Evolutionary conservation across 1,284 basidiomycete species (phyloP).

Genomic region (Mycosarcoma mackinlayi): DNA sequence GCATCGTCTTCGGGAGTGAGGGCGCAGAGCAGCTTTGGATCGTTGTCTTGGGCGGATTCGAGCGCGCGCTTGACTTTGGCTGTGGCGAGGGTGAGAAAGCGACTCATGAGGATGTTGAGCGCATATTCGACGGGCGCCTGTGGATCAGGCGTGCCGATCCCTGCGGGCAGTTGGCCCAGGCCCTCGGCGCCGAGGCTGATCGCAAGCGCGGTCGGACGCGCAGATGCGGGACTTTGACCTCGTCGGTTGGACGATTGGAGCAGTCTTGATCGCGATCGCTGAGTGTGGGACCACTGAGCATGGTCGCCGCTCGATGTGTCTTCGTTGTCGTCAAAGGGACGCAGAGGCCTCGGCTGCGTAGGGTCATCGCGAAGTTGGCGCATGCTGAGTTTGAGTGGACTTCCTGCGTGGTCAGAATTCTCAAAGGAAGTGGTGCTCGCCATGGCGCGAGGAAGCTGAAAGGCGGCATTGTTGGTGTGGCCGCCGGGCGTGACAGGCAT

Average conservation of each 20-base stretch:
- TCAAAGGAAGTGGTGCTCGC: slow-evolving; percentile 45
- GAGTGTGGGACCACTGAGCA: slow-evolving; percentile 22
- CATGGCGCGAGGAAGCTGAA: slow-evolving; percentile 39
- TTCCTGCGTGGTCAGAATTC: slow-evolving; percentile 25
- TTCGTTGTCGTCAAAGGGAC: slow-evolving; percentile 24
- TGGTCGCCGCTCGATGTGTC: slow-evolving; percentile 45
- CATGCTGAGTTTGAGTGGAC: slow-evolving; percentile 22
- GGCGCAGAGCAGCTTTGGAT: slow-evolving; percentile 37
- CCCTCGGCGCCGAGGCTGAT: slow-evolving; percentile 36
- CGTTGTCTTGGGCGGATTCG: slow-evolving; percentile 37
- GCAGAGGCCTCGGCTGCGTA: slow-evolving; percentile 7
- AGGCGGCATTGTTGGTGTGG: slow-evolving; percentile 38
- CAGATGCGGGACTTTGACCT: slow-evolving; percentile 12
- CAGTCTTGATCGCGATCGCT: slow-evolving; percentile 15
- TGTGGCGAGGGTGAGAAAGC: slow-evolving; percentile 53
- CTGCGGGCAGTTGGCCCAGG: slow-evolving; percentile 47
- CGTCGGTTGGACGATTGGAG: slow-evolving; percentile 4
- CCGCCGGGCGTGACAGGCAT: slow-evolving; percentile 45
- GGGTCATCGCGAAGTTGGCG: slow-evolving; percentile 30
- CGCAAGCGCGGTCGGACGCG: slow-evolving; percentile 29
- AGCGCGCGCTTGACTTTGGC: slow-evolving; percentile 53
- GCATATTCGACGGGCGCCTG: slow-evolving; percentile 59
- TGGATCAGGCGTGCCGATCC: slow-evolving; percentile 50
- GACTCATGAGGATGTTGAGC: slow-evolving; percentile 61
- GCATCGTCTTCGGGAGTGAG: slow-evolving; percentile 80